These are phyloP conservation scores for Aquilaria malaccensis DNA, from an alignment of 345 rosid genomes.

Conservation along the genomic window DNA sequence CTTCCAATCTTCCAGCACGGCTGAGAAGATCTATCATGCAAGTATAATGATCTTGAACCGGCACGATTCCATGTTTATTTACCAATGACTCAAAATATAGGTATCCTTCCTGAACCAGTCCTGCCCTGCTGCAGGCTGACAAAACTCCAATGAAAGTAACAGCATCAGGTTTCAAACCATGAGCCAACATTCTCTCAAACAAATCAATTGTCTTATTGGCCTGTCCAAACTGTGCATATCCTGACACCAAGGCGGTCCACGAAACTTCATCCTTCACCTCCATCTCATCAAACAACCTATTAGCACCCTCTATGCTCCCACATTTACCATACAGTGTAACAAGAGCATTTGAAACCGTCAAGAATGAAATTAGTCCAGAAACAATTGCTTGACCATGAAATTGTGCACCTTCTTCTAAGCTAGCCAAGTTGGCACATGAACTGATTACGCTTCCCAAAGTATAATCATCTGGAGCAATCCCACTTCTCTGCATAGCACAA, in stretches of 20 bases:
- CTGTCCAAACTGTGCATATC: slow-evolving; percentile 82
- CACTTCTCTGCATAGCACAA: slow-evolving; percentile 65
- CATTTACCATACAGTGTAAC: slow-evolving; percentile 88
- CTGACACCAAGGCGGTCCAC: slow-evolving; percentile 90
- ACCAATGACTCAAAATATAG: slow-evolving; percentile 62
- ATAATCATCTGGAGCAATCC: slow-evolving; percentile 73
- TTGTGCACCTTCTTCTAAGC: slow-evolving; percentile 88
- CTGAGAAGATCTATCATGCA: slow-evolving; percentile 94
- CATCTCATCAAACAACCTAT: slow-evolving; percentile 66
- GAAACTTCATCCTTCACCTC: slow-evolving; percentile 66
- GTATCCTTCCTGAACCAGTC: slow-evolving; percentile 72
- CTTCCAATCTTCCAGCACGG: slow-evolving; percentile 81
- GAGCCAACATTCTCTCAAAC: slow-evolving; percentile 64
- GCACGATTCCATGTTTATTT: slow-evolving; percentile 47
- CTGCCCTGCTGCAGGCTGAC: slow-evolving; percentile 93
- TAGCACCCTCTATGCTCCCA: slow-evolving; percentile 62
- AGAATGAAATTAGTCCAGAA: slow-evolving; percentile 54
- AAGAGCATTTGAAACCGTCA: slow-evolving; percentile 79
- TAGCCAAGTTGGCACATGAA: slow-evolving; percentile 82
- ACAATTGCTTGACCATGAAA: slow-evolving; percentile 65
- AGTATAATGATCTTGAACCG: slow-evolving; percentile 62
- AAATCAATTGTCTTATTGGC: slow-evolving; percentile 66
- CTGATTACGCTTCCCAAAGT: slow-evolving; percentile 85
- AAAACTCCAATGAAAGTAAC: slow-evolving; percentile 83
- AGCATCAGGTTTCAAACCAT: slow-evolving; percentile 74